These are phyloP conservation scores for Gentiana straminea DNA, from an alignment of 257 asterid species.

Conservation along the genomic window DNA sequence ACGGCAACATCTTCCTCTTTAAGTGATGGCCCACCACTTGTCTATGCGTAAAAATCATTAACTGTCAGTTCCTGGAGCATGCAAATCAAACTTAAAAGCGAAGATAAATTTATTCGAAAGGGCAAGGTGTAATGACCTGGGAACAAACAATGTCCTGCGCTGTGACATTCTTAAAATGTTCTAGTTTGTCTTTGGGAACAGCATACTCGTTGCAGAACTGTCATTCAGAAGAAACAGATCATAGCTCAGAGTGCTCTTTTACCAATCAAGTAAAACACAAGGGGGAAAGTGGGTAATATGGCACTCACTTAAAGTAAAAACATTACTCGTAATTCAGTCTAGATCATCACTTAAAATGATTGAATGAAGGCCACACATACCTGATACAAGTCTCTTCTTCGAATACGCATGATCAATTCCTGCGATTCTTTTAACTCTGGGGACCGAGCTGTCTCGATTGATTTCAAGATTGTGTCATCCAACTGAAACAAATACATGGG, in stretches of 20 bases:
- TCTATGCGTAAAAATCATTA: conserved; percentile 24
- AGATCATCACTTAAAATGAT: no score
- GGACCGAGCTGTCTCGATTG: conserved; percentile 79
- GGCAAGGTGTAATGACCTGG: conserved; percentile 38
- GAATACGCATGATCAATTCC: conserved; percentile 79
- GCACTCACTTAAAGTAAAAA: no score
- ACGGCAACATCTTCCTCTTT: conserved; percentile 80
- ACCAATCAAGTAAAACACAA: no score
- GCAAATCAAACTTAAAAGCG: background rate
- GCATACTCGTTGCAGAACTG: conserved; percentile 90
- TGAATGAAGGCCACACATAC: conserved; percentile 13
- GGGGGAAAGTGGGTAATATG: no score
- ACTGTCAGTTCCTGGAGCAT: conserved; percentile 3
- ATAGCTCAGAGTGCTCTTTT: background rate
- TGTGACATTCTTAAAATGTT: conserved; percentile 65
- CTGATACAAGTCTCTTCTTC: conserved; percentile 82
- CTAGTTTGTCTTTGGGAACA: conserved; percentile 78
- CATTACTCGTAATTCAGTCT: no score
- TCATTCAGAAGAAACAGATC: conserved; percentile 3
- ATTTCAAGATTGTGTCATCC: conserved; percentile 79
- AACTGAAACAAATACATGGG: conserved; percentile 38
- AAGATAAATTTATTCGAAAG: conserved; percentile 3
- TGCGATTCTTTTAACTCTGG: conserved; percentile 67
- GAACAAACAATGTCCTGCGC: conserved; percentile 87
- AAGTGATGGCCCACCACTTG: conserved; percentile 38